Evolutionary conservation across 148 eudicot species (phyloP), one percentile per base, ranked within the genome.

Genomic region (Vaccinium darrowii): DNA sequence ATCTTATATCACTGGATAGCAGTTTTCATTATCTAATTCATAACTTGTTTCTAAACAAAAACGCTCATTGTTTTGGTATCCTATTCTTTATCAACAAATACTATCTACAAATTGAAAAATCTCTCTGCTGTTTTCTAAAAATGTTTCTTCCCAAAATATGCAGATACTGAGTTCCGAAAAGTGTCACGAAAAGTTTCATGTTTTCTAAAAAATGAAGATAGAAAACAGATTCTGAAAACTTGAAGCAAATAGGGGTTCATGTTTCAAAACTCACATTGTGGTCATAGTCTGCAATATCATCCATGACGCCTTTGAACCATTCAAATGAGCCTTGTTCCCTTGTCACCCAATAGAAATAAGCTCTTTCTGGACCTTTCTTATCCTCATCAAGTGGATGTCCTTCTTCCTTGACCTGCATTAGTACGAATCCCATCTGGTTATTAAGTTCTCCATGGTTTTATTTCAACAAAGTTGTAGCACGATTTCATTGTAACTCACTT

Each of bases 301-400:
- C 95, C 98, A 93, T 92, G 76, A 94, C 98, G 0, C 98, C 98
- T 87, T 93, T 93, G 84, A 95, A 95, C 96, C 98, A 95, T 15
- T 94, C 95, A 60, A 95, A 95, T 19, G 98, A 95, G 67, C 89
- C 95, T 91, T 94, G 98, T 88, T 94, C 98, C 89, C 98, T 91
- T 47, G 98, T 95, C 30, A 94, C 94, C 98, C 98, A 95, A 85
- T 93, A 95, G 83, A 94, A 95, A 82, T 95, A 95, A 21, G 98
- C 98, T 91, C 96, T 90, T 76, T 91, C 87, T 43, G 98, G 98
- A 69, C 94, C 93, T 89, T 80, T 83, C 49, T 27, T 69, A 16
- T 27, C 51, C 56, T n/a, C 83, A 36, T 65, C 73, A 12, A 23
- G n/a, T n/a, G 19, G 23, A 4, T 30, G 51, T 3, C 84, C 88